Percentiles rank a stretch among this genome's conserved stretches.
These are phyloP conservation scores for Tylopilus sp. DNA, from an alignment of 768 basidiomycete species.

Conservation along the genomic window DNA sequence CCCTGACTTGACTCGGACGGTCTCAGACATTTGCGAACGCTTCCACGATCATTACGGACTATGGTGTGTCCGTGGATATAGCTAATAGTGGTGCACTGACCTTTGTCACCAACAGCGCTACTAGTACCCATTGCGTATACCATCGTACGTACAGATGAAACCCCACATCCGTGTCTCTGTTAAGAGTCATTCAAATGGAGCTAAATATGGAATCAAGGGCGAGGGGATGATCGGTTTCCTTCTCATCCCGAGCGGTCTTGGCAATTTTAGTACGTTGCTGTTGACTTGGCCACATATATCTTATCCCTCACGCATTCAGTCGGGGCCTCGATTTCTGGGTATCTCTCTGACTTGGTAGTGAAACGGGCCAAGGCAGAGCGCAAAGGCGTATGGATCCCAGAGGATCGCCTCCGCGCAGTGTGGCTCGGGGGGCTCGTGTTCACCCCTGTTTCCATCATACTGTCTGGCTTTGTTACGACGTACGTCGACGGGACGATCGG, in stretches of 20 bases:
- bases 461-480: constrained; percentile 47
- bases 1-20: neutral
- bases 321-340: constrained; percentile 58
- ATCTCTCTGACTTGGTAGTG: constrained; percentile 54
- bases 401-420: constrained; percentile 60
- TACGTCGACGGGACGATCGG: constrained; percentile 51
- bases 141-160: constrained; percentile 40
- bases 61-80: constrained; percentile 29
- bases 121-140: constrained; percentile 65
- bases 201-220: constrained; percentile 24
- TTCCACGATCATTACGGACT: constrained; percentile 27
- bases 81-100: neutral
- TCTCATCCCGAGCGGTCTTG: constrained; percentile 28
- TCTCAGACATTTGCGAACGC: constrained; percentile 41
- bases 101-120: constrained; percentile 29
- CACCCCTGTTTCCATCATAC: constrained; percentile 49
- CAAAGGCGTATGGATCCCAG: constrained; percentile 60
- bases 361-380: constrained; percentile 45
- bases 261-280: constrained; percentile 20
- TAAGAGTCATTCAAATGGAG: constrained; percentile 41
- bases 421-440: constrained; percentile 45
- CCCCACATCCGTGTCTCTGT: neutral
- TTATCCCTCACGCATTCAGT: constrained; percentile 33
- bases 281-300: neutral
- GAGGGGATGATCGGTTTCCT: constrained; percentile 23